Conservation (phyloP, 2,329 filamentous ascomycete species). For the Monosporascus sp. region DNA sequence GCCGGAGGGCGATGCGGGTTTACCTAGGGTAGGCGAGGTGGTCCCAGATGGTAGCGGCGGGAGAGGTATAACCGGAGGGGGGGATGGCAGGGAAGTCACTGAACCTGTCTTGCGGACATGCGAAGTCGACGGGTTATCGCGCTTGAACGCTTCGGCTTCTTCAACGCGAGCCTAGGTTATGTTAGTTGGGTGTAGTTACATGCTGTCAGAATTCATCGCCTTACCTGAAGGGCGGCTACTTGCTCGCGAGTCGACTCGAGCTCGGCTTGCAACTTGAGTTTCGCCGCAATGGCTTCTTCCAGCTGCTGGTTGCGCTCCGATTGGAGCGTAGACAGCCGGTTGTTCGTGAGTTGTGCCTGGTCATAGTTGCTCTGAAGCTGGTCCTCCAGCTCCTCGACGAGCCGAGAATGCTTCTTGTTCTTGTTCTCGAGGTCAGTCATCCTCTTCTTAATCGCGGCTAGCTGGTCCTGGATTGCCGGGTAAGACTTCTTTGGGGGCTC, state of each 20-base stretch:
- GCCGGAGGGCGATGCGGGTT: constrained; percentile 48
- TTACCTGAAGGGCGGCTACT: constrained; percentile 72
- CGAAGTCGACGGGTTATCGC: constrained; percentile 56
- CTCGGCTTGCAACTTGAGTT: constrained; percentile 59
- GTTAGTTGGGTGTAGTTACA: constrained; percentile 17
- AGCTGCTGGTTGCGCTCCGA: constrained; percentile 69
- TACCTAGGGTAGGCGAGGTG: constrained; percentile 39
- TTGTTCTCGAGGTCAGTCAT: constrained; percentile 56
- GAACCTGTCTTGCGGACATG: constrained; percentile 81
- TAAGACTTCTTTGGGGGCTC: constrained; percentile 38
- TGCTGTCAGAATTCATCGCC: constrained; percentile 14
- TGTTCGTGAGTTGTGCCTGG: constrained; percentile 78
- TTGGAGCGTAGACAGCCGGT: constrained; percentile 78
- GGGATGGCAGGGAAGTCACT: constrained; percentile 80
- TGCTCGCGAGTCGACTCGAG: constrained; percentile 64
- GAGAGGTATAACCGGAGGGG: constrained; percentile 91
- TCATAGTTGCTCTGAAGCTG: constrained; percentile 95
- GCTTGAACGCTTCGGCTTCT: constrained; percentile 38
- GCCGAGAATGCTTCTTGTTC: constrained; percentile 85
- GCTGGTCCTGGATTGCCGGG: constrained; percentile 47
- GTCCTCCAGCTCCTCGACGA: constrained; percentile 95
- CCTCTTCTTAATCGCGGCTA: constrained; percentile 60
- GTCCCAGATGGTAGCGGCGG: constrained; percentile 71
- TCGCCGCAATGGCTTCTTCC: constrained; percentile 69
- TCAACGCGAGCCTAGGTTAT: constrained; percentile 25